phyloP scores from a whole-genome alignment of 352 stramenopile genomes.

The Phytophthora capsici region DNA sequence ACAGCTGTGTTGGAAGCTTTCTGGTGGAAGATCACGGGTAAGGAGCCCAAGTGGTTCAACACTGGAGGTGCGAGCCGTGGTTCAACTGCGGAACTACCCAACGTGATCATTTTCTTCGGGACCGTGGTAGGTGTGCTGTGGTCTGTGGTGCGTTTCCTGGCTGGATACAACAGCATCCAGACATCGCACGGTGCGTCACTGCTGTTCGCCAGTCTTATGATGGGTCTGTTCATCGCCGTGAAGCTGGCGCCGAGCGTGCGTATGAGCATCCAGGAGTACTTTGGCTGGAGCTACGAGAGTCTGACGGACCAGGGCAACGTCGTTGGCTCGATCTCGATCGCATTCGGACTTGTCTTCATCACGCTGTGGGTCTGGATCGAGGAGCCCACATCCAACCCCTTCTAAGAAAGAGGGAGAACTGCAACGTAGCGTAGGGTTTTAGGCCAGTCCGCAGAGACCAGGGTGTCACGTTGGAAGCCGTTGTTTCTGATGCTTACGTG shows the following conservation, averaged over 20 bases:
- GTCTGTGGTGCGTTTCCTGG: constrained; percentile 81
- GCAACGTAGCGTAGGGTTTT: constrained; percentile 14
- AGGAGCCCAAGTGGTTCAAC: constrained; percentile 84
- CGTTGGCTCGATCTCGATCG: constrained; percentile 73
- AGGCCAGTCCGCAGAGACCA: constrained; percentile 23
- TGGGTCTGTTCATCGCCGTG: constrained; percentile 82
- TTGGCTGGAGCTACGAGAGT: constrained; percentile 89
- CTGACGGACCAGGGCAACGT: constrained; percentile 88
- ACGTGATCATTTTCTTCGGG: constrained; percentile 80
- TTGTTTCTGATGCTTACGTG: constrained; percentile 26
- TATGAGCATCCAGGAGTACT: constrained; percentile 91
- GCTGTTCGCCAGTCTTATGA: constrained; percentile 78
- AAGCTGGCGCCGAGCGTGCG: constrained; percentile 83
- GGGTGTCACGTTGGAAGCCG: constrained; percentile 19
- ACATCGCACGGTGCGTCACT: constrained; percentile 77
- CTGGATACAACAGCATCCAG: constrained; percentile 78
- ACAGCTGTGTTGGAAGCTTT: constrained; percentile 77
- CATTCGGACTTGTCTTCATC: constrained; percentile 81
- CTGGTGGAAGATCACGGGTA: constrained; percentile 87
- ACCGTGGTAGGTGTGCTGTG: constrained; percentile 71
- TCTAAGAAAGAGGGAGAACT: constrained; percentile 38
- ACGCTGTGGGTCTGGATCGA: constrained; percentile 86
- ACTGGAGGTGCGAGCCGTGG: constrained; percentile 73
- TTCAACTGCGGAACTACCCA: constrained; percentile 72
- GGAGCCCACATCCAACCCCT: constrained; percentile 82